Evolutionary conservation across 768 basidiomycete species (phyloP).

Genomic region (Trametes maxima): DNA sequence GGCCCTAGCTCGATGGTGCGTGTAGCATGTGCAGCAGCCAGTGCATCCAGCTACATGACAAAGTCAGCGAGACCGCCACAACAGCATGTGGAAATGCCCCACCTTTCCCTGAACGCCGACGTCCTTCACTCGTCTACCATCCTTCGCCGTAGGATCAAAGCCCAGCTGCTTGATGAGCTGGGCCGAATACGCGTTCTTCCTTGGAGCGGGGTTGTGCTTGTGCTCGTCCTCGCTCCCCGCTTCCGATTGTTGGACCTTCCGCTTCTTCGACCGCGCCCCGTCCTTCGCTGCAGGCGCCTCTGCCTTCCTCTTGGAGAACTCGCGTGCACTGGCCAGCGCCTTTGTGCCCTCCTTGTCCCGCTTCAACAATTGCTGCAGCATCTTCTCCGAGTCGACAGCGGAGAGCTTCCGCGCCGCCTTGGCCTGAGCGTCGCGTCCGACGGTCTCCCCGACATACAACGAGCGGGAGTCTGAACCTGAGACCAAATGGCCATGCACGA

Average conservation of each 20-base stretch:
- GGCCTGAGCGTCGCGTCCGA: slow-evolving; percentile 82
- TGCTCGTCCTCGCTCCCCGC: slow-evolving; percentile 25
- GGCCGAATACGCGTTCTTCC: slow-evolving; percentile 62
- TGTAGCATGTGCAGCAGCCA: slow-evolving; percentile 56
- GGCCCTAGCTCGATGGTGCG: slow-evolving; percentile 62
- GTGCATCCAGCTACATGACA: slow-evolving; percentile 49
- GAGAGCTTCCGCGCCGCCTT: slow-evolving; percentile 65
- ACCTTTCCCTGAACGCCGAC: slow-evolving; percentile 61
- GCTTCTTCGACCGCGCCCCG: slow-evolving; percentile 23
- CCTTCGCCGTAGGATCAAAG: slow-evolving; percentile 73
- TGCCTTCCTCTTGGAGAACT: slow-evolving; percentile 40
- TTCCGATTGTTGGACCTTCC: slow-evolving; percentile 24
- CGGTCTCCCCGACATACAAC: slow-evolving; percentile 63
- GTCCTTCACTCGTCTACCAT: slow-evolving; percentile 44
- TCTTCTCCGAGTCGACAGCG: slow-evolving; percentile 60
- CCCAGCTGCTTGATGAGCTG: slow-evolving; percentile 70
- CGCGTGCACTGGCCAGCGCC: slow-evolving; percentile 61
- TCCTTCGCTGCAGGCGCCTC: slow-evolving; percentile 23
- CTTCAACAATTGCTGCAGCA: slow-evolving; percentile 60
- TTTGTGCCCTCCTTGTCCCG: slow-evolving; percentile 71
- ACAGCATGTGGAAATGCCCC: slow-evolving; percentile 21
- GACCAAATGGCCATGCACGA: slow-evolving; percentile 79
- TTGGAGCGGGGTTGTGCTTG: too few relatives aligned
- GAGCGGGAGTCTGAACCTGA: slow-evolving; percentile 44
- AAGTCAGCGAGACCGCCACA: neutral